Base-by-base conservation (phyloP, 192 early-diverging fungal genomes). In the Podochytrium sp. region DNA sequence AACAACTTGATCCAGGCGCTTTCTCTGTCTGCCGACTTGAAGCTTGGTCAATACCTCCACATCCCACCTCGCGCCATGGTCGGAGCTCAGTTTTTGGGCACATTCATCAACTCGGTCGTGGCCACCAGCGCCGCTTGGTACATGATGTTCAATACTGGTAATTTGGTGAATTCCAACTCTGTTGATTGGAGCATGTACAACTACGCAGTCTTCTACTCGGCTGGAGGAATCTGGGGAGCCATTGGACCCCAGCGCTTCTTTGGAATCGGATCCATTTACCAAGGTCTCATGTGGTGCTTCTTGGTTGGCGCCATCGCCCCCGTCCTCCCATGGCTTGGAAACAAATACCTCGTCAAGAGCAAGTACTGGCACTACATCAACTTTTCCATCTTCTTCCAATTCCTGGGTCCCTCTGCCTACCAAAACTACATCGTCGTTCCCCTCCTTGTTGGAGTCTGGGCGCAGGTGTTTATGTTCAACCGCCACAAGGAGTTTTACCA, bases 1-100 rank as follows among this genome's bases (percentile, higher is more conserved):
- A 94, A 92, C 65, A 86, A 86, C 5, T 82, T 93, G 81, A 75
- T 82, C 23, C 94, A 97, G 82, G 91, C 86, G 53, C 76, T 96
- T 34, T 82, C 81, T 41, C 87, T 96, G 35, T 72, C 85, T 14
- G 38, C 53, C 27, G 91, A 93, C 76, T 76, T 94, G 18, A 94
- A 94, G 67, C 80, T 93, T 18, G 90, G 87, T 43, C 89, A 90
- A 53, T 92, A 91, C 76, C 78, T 85, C 62, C 89, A 92, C 76
- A 80, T 91, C 41, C 81, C 87, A 38, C 91, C 90, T 18, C 73
- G 81, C 23, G 41, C 61, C 40, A 89, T 92, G 86, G 85, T 90
- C 56, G 50, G 64, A n/a, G 23, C 71, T 23, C 79, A 80, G 65
- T 68, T 91, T 3, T 70, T 81, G 30, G 89, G 91, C 5, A 91